Base-by-base conservation (phyloP, 2,329 filamentous ascomycete genomes). In the Cordyceps sp. region DNA sequence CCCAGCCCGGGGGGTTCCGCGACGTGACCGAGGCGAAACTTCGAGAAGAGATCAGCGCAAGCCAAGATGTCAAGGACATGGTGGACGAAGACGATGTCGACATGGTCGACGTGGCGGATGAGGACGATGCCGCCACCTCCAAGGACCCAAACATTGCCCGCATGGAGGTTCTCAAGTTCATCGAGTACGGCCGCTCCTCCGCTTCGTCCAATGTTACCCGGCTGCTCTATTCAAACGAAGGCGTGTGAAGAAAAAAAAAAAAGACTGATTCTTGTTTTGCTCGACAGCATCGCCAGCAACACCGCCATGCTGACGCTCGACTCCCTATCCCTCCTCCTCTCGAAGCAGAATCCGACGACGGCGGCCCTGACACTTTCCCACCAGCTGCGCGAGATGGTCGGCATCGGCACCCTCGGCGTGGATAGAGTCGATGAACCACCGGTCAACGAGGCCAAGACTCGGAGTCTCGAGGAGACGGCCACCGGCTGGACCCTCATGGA, bases 261-360 rank as follows among this genome's bases (percentile, higher is more conserved):
- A n/a, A n/a, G n/a, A n/a, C n/a, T 25, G 14, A 25, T 6, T n/a
- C 23, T 4, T n/a, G n/a, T n/a, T n/a, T 10, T 21, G 15, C 5
- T 9, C 29, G 27, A 6, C 36, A 58, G 54, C 26, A 41, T 55
- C 29, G 54, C 54, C 19, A 45, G 47, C 34, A 69, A 78, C 41
- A 68, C 72, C 33, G 66, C 76, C 26, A 63, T 79, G 47, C 65
- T 81, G 37, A 73, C 77, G 6, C 71, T 92, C 44, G 83, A 93
- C 50, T 82, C 86, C 44, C 59, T 93, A 34, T 93, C 85, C 20
- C 67, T 93, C 6, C 64, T 93, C 1, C 63, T 90, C 13, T 83
- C 82, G n/a, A 86, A 85, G 50, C 72, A 90, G 47, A 64, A 64
- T n/a, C 79, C 82, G 1, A 70, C 68, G 8, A 71, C 77, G 40